phyloP scores from a whole-genome alignment of 2,329 filamentous ascomycete species.

The Teratosphaeria epicoccoides region DNA sequence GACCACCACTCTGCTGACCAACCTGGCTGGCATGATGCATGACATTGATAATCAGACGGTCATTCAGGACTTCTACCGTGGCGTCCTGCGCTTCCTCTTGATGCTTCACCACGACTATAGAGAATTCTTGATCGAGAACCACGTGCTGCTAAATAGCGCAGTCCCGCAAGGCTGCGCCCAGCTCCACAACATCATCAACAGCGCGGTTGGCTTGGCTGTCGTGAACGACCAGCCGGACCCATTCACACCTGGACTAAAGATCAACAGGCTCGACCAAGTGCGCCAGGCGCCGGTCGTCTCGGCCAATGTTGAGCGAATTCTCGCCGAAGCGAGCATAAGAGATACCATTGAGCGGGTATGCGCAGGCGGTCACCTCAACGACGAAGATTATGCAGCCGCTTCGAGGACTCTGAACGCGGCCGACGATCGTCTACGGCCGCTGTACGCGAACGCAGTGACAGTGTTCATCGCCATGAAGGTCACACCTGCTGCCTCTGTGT shows the following conservation, averaged over 20 bases:
- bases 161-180: conserved; percentile 79
- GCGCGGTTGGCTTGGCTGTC: conserved; percentile 61
- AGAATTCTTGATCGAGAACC: conserved; percentile 82
- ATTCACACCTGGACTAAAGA: conserved; percentile 61
- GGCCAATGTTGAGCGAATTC: conserved; percentile 49
- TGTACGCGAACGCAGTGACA: conserved; percentile 71
- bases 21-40: conserved; percentile 71
- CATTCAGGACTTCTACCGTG: conserved; percentile 75
- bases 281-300: conserved; percentile 55
- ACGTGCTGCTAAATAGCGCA: conserved; percentile 67
- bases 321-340: conserved; percentile 42
- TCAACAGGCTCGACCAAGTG: conserved; percentile 66
- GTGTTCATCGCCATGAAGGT: conserved; percentile 69
- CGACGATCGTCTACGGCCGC: conserved; percentile 31
- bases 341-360: conserved; percentile 40
- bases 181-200: conserved; percentile 77
- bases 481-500: conserved; percentile 53
- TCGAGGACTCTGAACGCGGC: conserved; percentile 59
- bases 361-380: conserved; percentile 42
- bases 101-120: conserved; percentile 90
- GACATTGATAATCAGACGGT: conserved; percentile 56
- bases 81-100: conserved; percentile 68
- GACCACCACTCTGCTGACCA: conserved; percentile 35
- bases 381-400: conserved; percentile 66
- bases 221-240: conserved; percentile 60